Conservation (phyloP, 2,329 filamentous ascomycete genomes). For the Aspergillus ochraceoroseus region DNA sequence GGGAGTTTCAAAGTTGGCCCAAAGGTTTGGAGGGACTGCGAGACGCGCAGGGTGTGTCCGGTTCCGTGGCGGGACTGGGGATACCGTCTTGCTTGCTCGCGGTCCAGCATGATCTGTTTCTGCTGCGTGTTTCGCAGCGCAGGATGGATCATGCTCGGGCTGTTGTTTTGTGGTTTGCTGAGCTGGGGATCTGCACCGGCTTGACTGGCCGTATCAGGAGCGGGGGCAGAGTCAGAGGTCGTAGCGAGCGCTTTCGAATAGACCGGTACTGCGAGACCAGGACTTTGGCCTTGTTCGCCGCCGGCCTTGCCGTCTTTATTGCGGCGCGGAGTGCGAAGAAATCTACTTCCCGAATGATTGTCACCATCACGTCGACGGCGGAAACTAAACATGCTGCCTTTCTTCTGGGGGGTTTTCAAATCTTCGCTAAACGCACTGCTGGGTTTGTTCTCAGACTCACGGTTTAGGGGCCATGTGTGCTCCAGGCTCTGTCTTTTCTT, state of each 20-base stretch:
- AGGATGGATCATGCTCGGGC: constrained; percentile 14
- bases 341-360: constrained; percentile 9
- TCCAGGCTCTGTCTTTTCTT: constrained; percentile 1
- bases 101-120: constrained; percentile 8
- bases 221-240: constrained; percentile 1
- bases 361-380: constrained; percentile 11
- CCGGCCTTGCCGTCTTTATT: constrained; percentile 8
- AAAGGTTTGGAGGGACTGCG: constrained; percentile 6
- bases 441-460: constrained; percentile 11
- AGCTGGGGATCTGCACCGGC: too few species aligned
- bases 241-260: background rate
- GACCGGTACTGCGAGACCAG: constrained; percentile 5
- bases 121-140: constrained; percentile 12
- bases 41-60: constrained; percentile 3
- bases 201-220: background rate
- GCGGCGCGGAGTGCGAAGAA: constrained; percentile 10
- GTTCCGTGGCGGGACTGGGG: too few species aligned
- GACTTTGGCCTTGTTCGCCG: constrained; percentile 6
- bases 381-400: constrained; percentile 15
- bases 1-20: too few species aligned
- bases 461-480: background rate
- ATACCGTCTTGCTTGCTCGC: too few species aligned
- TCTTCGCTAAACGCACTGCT: constrained; percentile 5
- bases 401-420: constrained; percentile 11
- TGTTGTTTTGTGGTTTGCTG: constrained; percentile 5